A percentile compares a stretch with the other conserved stretches of the same genome.
These are phyloP conservation scores for Quercus agrifolia DNA, from an alignment of 306 rosid genomes.

Conservation along the genomic window DNA sequence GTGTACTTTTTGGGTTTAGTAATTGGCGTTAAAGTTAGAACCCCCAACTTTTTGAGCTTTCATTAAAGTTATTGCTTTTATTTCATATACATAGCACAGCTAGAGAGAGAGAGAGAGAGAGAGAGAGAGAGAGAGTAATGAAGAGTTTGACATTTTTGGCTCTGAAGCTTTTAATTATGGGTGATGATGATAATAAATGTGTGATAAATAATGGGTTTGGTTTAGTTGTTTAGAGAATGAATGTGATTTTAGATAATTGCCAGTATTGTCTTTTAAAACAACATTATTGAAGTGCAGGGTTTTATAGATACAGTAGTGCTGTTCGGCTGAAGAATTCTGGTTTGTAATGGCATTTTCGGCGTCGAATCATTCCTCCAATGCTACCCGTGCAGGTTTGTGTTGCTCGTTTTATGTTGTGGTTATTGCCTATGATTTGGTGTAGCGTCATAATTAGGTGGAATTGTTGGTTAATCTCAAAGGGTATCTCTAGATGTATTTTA, in stretches of 20 bases:
- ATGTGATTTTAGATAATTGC: not conserved
- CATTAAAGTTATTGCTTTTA: not conserved
- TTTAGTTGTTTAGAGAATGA: constrained; percentile 18
- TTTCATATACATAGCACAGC: constrained; percentile 17
- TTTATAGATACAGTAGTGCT: constrained; percentile 12
- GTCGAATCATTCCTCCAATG: constrained; percentile 42
- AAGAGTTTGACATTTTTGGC: not conserved
- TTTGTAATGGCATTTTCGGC: constrained; percentile 52
- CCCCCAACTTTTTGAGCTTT: not conserved
- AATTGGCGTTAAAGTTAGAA: constrained; percentile 11
- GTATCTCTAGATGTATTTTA: not conserved
- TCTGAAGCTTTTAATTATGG: not conserved
- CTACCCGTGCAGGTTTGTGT: constrained; percentile 54
- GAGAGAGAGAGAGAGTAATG: not conserved
- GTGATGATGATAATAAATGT: constrained; percentile 2
- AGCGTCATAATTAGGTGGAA: not conserved
- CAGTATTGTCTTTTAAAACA: constrained; percentile 11
- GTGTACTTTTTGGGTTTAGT: not conserved
- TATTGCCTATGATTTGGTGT: not conserved
- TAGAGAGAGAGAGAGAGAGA: not conserved
- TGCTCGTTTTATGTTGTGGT: not conserved
- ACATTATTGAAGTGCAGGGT: constrained; percentile 10
- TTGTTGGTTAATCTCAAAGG: not conserved
- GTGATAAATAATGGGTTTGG: constrained; percentile 23
- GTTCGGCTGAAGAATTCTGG: constrained; percentile 11